Evolutionary conservation across 192 early-diverging fungal species (phyloP), one percentile per base, ranked within the genome.

Genomic region (Mortierella alpina): DNA sequence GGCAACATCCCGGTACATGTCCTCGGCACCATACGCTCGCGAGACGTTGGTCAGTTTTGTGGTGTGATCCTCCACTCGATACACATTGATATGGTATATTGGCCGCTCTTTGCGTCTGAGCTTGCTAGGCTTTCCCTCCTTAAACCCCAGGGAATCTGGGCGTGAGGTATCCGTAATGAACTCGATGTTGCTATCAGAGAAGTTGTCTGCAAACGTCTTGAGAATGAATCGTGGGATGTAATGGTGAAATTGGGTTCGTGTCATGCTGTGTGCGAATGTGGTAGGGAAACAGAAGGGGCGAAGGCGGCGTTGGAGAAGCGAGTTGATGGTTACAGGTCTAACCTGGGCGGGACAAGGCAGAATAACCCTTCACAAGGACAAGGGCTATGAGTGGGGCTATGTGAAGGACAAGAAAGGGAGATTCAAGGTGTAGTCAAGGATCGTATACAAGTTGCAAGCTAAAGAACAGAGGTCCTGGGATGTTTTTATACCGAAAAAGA

Each of bases 191-290:
- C 12, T 45, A 11, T 44, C 41, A 9, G 48, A 23, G 49, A 61
- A 61, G 51, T 72, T 68, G 55, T 73, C 72, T 18, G 78, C 59
- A 61, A 81, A 81, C 59, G 65, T 72, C 61, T 61, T 68, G 10
- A 81, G 59, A 68, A 81, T 66, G 59, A 81, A 81, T 6, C 66
- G 51, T 51, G 77, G 77, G 60, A 80, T 80, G 59, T 80, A 80
- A 52, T 80, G 77, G 59, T 80, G 77, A 45, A 68, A 81, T 50
- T 81, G 70, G 50, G 59, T 63, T 63, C 5, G 52, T 45, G 66
- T 50, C 23, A 39, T 68, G 63, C 14, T 64, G 5, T 64, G 49
- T 50, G 31, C 31, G 31, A 31, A 31, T 31, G 31, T 31, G 3
- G 31, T 31, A 2, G 31, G 31, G 31, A 39, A 31, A 59, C 20